Evolutionary conservation across 31 red algal genomes (phyloP).

Genomic region (Porphyra umbilicalis): DNA sequence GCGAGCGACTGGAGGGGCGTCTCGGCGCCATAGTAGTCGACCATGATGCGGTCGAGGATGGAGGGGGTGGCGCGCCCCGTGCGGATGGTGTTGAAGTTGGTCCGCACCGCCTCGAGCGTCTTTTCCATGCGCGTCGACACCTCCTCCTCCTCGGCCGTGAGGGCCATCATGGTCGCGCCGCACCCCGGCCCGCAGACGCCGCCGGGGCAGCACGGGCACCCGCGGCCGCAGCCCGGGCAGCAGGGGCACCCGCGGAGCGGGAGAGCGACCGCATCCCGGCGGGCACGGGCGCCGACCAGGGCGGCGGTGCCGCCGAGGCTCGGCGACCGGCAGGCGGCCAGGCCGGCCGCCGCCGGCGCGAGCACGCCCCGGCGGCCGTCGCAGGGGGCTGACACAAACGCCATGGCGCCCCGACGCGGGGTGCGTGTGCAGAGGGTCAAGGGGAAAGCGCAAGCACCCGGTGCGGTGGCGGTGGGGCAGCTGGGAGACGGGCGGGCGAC

Average conservation of each 20-base stretch:
- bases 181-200: neutral
- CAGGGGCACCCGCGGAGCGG: neutral
- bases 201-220: neutral
- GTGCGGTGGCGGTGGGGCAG: too few species aligned
- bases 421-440: too few species aligned
- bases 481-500: too few species aligned
- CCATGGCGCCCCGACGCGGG: neutral
- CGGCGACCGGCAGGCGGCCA: neutral
- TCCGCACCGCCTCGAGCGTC: slow-evolving; percentile 66
- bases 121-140: slow-evolving; percentile 85
- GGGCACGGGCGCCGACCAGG: too few species aligned
- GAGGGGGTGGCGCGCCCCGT: slow-evolving; percentile 81
- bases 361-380: neutral
- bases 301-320: neutral
- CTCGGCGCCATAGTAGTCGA: slow-evolving; percentile 88
- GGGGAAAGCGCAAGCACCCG: too few species aligned
- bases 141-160: slow-evolving; percentile 9
- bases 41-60: slow-evolving; percentile 84
- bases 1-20: slow-evolving; percentile 95
- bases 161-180: neutral
- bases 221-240: too few species aligned
- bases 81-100: slow-evolving; percentile 81
- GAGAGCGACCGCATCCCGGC: neutral
- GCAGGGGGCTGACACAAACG: neutral
- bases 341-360: neutral